Base-by-base conservation (phyloP, 805 yeast genomes). In the Alloascoidea hylecoeti region DNA sequence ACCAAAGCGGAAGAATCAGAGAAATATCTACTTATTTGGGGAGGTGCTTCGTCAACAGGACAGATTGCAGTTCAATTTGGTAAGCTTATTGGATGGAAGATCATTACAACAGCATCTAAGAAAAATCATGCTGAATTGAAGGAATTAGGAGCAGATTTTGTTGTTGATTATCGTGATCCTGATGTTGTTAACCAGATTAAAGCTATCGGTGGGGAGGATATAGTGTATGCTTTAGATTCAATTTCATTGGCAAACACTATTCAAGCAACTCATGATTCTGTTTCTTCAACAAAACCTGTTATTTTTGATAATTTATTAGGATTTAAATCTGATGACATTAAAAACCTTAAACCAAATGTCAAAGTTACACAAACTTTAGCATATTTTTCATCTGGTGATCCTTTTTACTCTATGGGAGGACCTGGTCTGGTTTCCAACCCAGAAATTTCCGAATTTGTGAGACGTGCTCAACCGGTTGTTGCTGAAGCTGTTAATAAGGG, bases 31-130 rank as follows among this genome's bases (percentile, higher is more conserved):
- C 49, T 75, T 36, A 58, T 75, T 35, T 72, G 78, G 76, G 78
- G 79, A 48, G 88, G 80, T 44, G 72, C 83, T n/a, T 65, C 81
- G 15, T 66, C 79, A 15, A 64, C 77, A 6, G 86, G 85, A 17
- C 61, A 59, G 37, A 36, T 60, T 16, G 72, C 75, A 6, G 65
- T 76, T 39, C 88, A 80, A 60, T 23, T 23, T 23, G n/a, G n/a
- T n/a, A n/a, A n/a, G n/a, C n/a, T n/a, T n/a, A n/a, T n/a, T n/a
- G 72, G 70, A 12, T 64, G 50, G 47, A 63, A 61, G 35, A 66
- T 71, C 36, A 53, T 68, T 38, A 66, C 68, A 2, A 66, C 71
- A 34, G 75, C 80, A 12, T 68, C 77, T 2, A 49, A 56, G 40
- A 66, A 64, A 46, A 59, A 72, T 49, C 58, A 57, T 42, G 57